Conservation (phyloP, 306 rosid species). For the Mimosa bimucronata region DNA sequence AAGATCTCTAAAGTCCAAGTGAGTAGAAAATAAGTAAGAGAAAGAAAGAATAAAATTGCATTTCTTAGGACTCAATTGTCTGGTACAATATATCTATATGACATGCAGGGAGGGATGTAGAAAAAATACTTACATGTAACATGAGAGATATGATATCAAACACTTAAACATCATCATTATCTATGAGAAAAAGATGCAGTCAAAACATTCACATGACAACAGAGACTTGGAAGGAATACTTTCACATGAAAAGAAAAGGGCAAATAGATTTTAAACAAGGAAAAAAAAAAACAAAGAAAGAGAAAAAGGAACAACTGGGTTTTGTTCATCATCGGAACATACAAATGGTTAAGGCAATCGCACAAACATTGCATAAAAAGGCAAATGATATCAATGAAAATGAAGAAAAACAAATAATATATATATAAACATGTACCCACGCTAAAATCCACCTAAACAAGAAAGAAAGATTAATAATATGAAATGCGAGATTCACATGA, state of each 20-base stretch:
- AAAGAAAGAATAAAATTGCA: neutral
- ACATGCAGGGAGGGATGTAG: neutral
- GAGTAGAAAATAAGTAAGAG: conserved; percentile 8
- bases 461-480: neutral
- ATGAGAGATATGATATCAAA: neutral
- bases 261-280: neutral
- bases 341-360: neutral
- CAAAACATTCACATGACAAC: neutral
- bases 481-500: neutral
- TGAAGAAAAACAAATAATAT: neutral
- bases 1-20: conserved; percentile 31
- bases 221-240: neutral
- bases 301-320: neutral
- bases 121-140: neutral
- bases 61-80: neutral
- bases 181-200: neutral
- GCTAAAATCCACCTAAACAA: neutral
- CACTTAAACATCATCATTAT: neutral
- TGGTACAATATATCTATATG: neutral
- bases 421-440: too few species aligned
- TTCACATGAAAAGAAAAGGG: neutral
- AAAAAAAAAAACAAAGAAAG: too few species aligned
- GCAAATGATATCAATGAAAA: conserved; percentile 4
- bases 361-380: neutral
- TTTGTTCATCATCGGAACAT: neutral